phyloP scores from a whole-genome alignment of 1,284 basidiomycete genomes.

The Tilletia setariae region DNA sequence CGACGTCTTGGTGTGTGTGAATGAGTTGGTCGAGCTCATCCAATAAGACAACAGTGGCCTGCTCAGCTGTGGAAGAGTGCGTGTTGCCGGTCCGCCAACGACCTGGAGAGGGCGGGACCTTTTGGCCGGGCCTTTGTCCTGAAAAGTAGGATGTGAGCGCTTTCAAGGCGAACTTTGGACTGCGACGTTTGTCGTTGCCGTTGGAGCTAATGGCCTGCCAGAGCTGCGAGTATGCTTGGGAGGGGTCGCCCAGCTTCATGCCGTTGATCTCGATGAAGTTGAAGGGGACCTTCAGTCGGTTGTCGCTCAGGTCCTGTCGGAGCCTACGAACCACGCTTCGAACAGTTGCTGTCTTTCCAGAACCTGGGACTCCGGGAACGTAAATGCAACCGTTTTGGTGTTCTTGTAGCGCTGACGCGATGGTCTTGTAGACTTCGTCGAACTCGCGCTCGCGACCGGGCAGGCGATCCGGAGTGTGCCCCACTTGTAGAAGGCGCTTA shows the following conservation, averaged over 20 bases:
- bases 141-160: conserved; percentile 37
- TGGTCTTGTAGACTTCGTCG: conserved; percentile 69
- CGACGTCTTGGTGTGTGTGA: conserved; percentile 92
- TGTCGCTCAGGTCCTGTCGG: conserved; percentile 28
- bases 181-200: conserved; percentile 23
- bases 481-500: conserved; percentile 73
- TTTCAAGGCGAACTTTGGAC: conserved; percentile 41
- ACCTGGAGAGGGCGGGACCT: not conserved
- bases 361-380: conserved; percentile 85
- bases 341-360: conserved; percentile 86
- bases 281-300: conserved; percentile 83
- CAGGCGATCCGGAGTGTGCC: conserved; percentile 81
- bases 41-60: conserved; percentile 82
- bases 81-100: conserved; percentile 7
- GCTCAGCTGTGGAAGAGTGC: not conserved
- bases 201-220: conserved; percentile 39
- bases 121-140: conserved; percentile 16
- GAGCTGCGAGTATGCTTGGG: conserved; percentile 47
- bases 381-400: conserved; percentile 93
- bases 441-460: conserved; percentile 90
- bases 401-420: conserved; percentile 83
- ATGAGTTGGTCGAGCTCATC: conserved; percentile 96
- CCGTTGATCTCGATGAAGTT: conserved; percentile 98
- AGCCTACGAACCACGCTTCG: conserved; percentile 79
- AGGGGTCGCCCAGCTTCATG: conserved; percentile 61